Percentiles rank a stretch among this genome's conserved stretches.
Evolutionary conservation across 2,329 filamentous ascomycete genomes (phyloP).

Genomic region (Scorias spongiosa): DNA sequence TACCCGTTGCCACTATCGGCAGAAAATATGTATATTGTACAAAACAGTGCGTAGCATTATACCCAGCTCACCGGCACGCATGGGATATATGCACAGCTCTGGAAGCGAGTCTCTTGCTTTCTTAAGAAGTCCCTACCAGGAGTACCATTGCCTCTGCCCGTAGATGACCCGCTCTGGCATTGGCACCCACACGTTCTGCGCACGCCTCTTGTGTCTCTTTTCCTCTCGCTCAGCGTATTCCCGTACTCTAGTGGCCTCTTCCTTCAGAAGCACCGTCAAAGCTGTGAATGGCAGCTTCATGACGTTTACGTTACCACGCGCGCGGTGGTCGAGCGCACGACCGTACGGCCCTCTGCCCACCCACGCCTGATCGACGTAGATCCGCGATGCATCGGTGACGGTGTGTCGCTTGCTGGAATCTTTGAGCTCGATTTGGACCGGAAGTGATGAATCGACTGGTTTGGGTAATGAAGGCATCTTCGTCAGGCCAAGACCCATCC

Average conservation of each 20-base stretch:
- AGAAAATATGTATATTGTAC: no score
- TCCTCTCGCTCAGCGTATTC: slow-evolving; percentile 62
- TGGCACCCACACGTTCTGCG: slow-evolving; percentile 72
- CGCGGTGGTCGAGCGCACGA: slow-evolving; percentile 52
- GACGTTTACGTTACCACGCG: slow-evolving; percentile 54
- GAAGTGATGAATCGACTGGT: slow-evolving; percentile 24
- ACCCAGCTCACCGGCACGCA: no score
- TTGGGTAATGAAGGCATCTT: slow-evolving; percentile 4
- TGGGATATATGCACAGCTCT: no score
- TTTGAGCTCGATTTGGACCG: slow-evolving; percentile 60
- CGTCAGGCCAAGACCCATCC: slow-evolving; percentile 57
- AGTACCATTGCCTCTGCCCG: slow-evolving; percentile 63
- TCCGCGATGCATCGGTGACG: slow-evolving; percentile 58
- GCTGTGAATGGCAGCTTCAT: slow-evolving; percentile 60
- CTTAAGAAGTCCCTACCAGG: slow-evolving; percentile 48
- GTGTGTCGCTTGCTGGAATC: slow-evolving; percentile 53
- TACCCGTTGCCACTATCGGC: no score
- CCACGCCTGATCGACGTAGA: slow-evolving; percentile 91
- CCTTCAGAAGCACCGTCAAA: slow-evolving; percentile 70
- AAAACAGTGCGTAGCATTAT: no score
- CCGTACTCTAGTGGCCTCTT: slow-evolving; percentile 78
- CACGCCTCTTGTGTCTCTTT: slow-evolving; percentile 56
- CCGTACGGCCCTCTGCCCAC: slow-evolving; percentile 60
- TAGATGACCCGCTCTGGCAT: slow-evolving; percentile 74
- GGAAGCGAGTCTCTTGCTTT: no score